Evolutionary conservation across 306 rosid species (phyloP).

Genomic region (Cicer pinnatifidum): DNA sequence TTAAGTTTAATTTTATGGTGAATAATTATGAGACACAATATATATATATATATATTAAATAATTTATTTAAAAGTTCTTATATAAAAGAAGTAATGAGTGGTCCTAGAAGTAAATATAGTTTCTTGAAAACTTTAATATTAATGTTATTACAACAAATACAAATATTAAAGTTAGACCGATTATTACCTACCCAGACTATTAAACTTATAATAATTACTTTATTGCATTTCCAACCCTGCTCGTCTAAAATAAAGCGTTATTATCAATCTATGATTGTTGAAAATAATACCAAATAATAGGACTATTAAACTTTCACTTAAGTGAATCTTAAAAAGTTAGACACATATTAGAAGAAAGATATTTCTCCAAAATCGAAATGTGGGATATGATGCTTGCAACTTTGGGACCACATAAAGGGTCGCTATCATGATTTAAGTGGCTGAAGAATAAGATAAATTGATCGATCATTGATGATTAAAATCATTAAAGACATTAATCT

Average conservation of each 20-base stretch:
- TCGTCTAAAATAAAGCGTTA: background rate
- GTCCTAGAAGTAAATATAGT: no score
- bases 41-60: no score
- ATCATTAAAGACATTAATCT: background rate
- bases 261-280: background rate
- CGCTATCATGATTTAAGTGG: slow-evolving; percentile 16
- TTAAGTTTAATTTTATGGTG: no score
- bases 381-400: background rate
- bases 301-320: slow-evolving; percentile 35
- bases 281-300: background rate
- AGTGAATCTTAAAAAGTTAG: background rate
- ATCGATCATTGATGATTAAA: background rate
- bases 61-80: no score
- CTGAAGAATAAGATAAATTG: background rate
- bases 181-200: no score
- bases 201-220: no score
- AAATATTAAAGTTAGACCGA: no score
- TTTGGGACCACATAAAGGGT: slow-evolving; percentile 34
- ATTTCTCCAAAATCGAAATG: slow-evolving; percentile 14
- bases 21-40: no score
- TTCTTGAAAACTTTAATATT: no score
- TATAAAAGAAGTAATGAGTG: no score
- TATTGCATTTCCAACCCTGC: no score
- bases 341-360: slow-evolving; percentile 30
- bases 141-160: no score